Evolutionary conservation across 106 monocot species (phyloP).

Genomic region (Dioscorea dumetorum): DNA sequence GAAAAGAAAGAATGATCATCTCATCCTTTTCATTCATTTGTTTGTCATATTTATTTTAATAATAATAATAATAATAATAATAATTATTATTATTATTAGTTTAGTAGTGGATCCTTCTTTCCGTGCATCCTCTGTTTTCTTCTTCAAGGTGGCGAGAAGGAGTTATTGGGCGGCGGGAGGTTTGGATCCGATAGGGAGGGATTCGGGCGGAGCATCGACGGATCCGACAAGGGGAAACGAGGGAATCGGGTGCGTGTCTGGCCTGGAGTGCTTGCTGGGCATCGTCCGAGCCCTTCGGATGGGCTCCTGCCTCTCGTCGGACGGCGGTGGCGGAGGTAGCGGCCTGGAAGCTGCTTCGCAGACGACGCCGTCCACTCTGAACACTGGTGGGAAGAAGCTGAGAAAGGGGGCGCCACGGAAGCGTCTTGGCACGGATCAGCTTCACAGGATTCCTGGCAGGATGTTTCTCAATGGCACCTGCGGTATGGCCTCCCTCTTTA

Average conservation of each 20-base stretch:
- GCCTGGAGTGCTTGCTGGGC: slow-evolving; percentile 43
- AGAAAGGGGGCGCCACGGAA: slow-evolving; percentile 1
- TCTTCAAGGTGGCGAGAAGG: no score
- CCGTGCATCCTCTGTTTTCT: no score
- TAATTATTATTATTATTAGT: no score
- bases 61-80: no score
- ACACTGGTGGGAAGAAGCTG: not conserved
- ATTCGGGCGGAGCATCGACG: slow-evolving; percentile 6
- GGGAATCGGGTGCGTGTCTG: slow-evolving; percentile 14
- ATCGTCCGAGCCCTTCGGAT: slow-evolving; percentile 41
- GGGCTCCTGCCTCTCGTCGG: slow-evolving; percentile 43
- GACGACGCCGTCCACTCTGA: not conserved
- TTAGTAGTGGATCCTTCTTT: no score
- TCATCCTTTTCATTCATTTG: no score
- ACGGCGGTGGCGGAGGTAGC: slow-evolving; percentile 5
- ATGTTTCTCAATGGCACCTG: slow-evolving; percentile 30
- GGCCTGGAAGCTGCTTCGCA: slow-evolving; percentile 2
- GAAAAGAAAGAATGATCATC: no score
- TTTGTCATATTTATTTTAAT: no score
- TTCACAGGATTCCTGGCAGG: slow-evolving; percentile 17
- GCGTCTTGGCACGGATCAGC: slow-evolving; percentile 9
- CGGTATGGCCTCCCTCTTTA: slow-evolving; percentile 18
- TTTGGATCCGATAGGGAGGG: no score
- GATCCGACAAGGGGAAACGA: slow-evolving; percentile 22
- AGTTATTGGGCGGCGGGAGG: no score